phyloP scores from a whole-genome alignment of 345 rosid genomes.

The Brassica nigra region DNA sequence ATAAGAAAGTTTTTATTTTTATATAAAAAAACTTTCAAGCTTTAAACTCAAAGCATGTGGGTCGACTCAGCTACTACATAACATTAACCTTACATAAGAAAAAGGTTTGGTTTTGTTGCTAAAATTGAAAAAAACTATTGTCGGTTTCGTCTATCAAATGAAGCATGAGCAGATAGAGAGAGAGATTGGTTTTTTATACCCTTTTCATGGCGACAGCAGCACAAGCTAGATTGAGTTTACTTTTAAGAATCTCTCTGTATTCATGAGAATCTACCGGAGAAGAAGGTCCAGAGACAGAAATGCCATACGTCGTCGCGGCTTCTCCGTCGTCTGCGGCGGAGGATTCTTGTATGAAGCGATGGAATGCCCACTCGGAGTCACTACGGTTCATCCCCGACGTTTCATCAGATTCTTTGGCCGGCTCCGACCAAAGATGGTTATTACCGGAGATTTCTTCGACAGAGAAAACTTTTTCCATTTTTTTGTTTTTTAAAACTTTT shows the following conservation, averaged over 20 bases:
- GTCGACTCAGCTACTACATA: neutral
- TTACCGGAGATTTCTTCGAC: slow-evolving; percentile 66
- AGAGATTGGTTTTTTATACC: slow-evolving; percentile 41
- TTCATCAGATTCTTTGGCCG: neutral
- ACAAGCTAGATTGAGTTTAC: slow-evolving; percentile 68
- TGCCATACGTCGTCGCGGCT: slow-evolving; percentile 44
- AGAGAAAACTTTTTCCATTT: slow-evolving; percentile 60
- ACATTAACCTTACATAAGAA: neutral
- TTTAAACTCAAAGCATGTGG: neutral
- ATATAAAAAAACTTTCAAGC: neutral
- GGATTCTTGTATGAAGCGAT: slow-evolving; percentile 62
- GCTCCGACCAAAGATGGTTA: slow-evolving; percentile 47
- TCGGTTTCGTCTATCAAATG: neutral
- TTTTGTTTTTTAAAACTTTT: neutral
- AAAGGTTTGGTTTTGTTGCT: neutral
- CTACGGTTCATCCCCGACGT: slow-evolving; percentile 55
- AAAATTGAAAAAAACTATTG: no score
- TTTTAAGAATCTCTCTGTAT: slow-evolving; percentile 60
- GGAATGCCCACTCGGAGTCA: slow-evolving; percentile 81
- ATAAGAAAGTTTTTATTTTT: neutral
- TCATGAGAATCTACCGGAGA: slow-evolving; percentile 48
- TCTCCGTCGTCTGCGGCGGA: slow-evolving; percentile 31
- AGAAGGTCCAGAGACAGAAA: slow-evolving; percentile 21
- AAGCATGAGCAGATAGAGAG: neutral
- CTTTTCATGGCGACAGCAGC: slow-evolving; percentile 75